phyloP scores from a whole-genome alignment of 306 rosid species.

The Macrotyloma uniflorum region DNA sequence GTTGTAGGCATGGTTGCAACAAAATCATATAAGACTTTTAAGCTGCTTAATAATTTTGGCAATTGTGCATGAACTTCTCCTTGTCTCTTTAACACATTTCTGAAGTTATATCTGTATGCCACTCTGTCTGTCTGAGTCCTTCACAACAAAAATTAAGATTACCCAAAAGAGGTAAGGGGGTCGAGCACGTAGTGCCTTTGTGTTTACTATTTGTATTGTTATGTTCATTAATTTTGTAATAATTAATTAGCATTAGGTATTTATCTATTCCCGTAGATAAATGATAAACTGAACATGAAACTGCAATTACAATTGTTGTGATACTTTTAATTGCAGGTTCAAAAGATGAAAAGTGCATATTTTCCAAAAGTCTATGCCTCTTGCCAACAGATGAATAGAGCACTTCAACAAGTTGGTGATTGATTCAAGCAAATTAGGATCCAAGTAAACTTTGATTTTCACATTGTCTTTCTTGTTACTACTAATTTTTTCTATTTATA shows the following conservation, averaged over 20 bases:
- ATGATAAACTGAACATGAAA: neutral
- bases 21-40: too few species aligned
- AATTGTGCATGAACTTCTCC: neutral
- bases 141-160: too few species aligned
- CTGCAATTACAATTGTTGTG: neutral
- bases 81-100: neutral
- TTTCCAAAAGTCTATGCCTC: neutral
- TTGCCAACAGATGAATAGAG: neutral
- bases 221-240: neutral
- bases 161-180: too few species aligned
- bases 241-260: neutral
- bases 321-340: conserved; percentile 36
- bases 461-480: neutral
- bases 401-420: conserved; percentile 29
- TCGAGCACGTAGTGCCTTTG: too few species aligned
- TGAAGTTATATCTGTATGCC: neutral
- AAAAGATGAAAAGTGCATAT: conserved; percentile 3
- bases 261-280: neutral
- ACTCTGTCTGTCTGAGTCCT: neutral
- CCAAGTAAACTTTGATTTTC: neutral
- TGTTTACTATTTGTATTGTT: neutral
- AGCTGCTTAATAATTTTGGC: neutral
- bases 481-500: conserved; percentile 1
- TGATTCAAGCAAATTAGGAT: neutral
- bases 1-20: too few species aligned